Base-by-base conservation (phyloP, 2,329 filamentous ascomycete genomes). In the Fusarium begoniae region DNA sequence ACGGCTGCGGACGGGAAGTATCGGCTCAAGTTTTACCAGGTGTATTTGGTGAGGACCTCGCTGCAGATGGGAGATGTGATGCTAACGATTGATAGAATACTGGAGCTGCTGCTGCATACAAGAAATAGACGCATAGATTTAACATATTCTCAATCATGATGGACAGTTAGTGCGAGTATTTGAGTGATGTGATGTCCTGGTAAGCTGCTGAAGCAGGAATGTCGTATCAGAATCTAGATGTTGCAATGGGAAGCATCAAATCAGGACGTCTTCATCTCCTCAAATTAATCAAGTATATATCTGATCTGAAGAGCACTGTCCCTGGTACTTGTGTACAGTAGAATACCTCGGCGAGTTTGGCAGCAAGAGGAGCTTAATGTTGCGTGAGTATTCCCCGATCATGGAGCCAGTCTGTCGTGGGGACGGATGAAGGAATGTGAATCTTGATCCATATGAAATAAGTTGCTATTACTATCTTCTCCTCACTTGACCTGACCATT, bases 61-160 rank as follows among this genome's bases (percentile, higher is more conserved):
- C 18, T 53, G 5, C 1, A 3, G 22, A 12, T 3, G 11, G 30
- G 28, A 8, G 8, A 11, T 1, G 2, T 4, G 7, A 14, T 57
- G n/a, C 58, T 72, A 37, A 72, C 4, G 4, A 5, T 3, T 17
- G 11, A 43, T 15, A 72, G 70, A 70, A 73, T 15, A 73, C 70
- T 38, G 70, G 70, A 24, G 70, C 70, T 17, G 66, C 70, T 0
- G 70, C 70, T 0, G 70, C 70, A 13, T 73, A 73, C 6, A 74
- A 74, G 40, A 73, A 74, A 24, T 72, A 45, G 18, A 8, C 1
- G 89, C 0, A 92, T 15, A 44, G 7, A 50, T 35, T 0, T 15
- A 35, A 35, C 0, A 8, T 8, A 35, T 35, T 35, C 7, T 15
- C 10, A 15, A 12, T 8, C 0, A 15, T 20, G 0, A 32, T 22